Evolutionary conservation across 192 early-diverging fungal species (phyloP), one percentile per base, ranked within the genome.

Genomic region (Podochytrium sp.): DNA sequence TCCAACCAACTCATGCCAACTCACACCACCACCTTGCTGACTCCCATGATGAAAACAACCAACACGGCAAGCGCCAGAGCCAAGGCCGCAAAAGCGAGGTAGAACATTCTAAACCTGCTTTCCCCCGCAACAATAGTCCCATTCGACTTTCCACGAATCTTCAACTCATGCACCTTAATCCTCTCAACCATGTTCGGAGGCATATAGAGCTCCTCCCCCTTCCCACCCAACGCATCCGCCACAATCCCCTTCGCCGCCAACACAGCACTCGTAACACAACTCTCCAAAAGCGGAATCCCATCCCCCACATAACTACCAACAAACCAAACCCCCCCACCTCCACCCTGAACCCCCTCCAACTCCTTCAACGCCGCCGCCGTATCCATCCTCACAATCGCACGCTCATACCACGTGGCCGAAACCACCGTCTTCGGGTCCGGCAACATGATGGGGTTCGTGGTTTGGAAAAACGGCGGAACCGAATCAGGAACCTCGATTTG

Each of bases 281-380:
- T 82, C 71, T 87, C 85, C 43, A 87, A 58, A 6, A 87, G 60
- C 41, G 85, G 85, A 50, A 87, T 82, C 29, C 83, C 83, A 25
- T 78, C 76, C 58, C 73, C 77, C 29, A 80, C 79, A 71, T 66
- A 87, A 33, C 74, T 77, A 3, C 85, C 85, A 4, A 85, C 85
- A 78, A 87, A 87, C 73, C 75, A 87, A 2, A 76, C 63, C 6
- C 76, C 65, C 29, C 69, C 69, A 16, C 78, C 72, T 0, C 41
- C 32, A 0, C 83, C 83, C 65, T 87, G 85, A 23, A 80, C 3
- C 12, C n/a, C 14, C 0, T 80, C 65, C 43, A 84, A 64, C 1
- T 71, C 61, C 3, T 73, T 62, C n/a, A 84, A 18, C 6, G 68
- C 82, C 3, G 4, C 39, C 53, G 53, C 53, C 2, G 75, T 76